Base-by-base conservation (phyloP, 441 rosid species). In the Pelargonium fulgidum region DNA sequence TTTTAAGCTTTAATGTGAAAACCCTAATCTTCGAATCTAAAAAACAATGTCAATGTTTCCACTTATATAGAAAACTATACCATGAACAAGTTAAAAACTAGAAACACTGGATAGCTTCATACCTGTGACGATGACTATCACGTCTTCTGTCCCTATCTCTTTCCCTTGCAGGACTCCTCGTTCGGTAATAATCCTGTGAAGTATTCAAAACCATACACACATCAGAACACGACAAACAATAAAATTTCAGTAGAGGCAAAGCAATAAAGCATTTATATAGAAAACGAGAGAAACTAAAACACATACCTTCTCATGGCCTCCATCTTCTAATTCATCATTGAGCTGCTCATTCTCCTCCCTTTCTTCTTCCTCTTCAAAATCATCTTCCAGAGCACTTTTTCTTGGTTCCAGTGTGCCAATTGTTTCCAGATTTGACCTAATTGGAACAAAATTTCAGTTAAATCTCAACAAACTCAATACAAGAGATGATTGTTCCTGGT, bases 321-420 rank as follows among this genome's bases (percentile, higher is more conserved):
- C 85, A 48, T 81, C 79, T 66, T 82, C 87, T 42, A 80, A 70
- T 16, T 68, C 94, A 72, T 88, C 87, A 50, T 70, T 87, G 29
- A 82, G 72, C 68, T 74, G 89, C 52, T 86, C 96, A 29, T 81
- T 89, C 76, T 91, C 97, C 69, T 91, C 96, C 70, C 86, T 90
- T 72, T 94, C 91, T 81, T 94, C 99, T 71, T 92, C 97, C 77
- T 94, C 97, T 78, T 94, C 97, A 77, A 94, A 94, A 71, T 92
- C 98, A 74, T 94, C 99, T 81, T 90, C 99, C 79, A 94, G 70
- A 48, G 93, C 97, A 71, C 97, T 91, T 74, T 85, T 91, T 73
- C 96, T 83, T 2, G 85, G 91, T 67, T 94, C 99, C 67, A 94
- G 79, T 8, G 73, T 24, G 74, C 89, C 89, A 77, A 80, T 71